These are phyloP conservation scores for Byssothecium circinans DNA, from an alignment of 2,329 filamentous ascomycete genomes.

Conservation along the genomic window DNA sequence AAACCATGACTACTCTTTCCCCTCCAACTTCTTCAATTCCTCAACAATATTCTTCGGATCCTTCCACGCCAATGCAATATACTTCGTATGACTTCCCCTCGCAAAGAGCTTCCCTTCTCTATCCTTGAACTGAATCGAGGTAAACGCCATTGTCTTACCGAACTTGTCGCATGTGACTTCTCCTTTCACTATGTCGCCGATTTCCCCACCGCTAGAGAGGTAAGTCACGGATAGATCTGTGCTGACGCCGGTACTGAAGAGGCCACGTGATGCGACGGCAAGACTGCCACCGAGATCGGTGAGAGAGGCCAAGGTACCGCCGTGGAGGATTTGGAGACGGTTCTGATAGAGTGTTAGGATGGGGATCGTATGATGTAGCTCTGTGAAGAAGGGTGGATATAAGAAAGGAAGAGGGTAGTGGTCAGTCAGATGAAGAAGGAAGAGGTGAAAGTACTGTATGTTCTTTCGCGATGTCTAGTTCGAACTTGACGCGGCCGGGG, in stretches of 20 bases:
- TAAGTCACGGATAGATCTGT: conserved; percentile 70
- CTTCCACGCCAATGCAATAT: conserved; percentile 62
- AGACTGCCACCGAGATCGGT: conserved; percentile 68
- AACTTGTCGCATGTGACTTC: conserved; percentile 69
- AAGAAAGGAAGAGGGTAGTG: too few species aligned
- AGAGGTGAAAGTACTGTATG: conserved; percentile 63
- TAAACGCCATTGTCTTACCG: conserved; percentile 67
- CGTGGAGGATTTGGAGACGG: conserved; percentile 73
- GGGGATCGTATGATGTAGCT: not conserved
- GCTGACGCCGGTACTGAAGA: conserved; percentile 67
- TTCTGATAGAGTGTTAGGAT: conserved; percentile 57
- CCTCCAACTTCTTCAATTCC: conserved; percentile 51
- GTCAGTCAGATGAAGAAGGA: not conserved
- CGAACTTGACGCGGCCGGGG: conserved; percentile 72
- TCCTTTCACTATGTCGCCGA: conserved; percentile 61
- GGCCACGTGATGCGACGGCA: conserved; percentile 65
- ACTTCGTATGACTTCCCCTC: conserved; percentile 69
- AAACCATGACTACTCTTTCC: conserved; percentile 25
- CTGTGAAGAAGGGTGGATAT: too few species aligned
- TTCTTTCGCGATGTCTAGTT: conserved; percentile 71
- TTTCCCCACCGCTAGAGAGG: conserved; percentile 63
- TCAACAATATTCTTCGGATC: conserved; percentile 64
- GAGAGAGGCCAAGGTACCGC: conserved; percentile 77
- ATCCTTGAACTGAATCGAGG: conserved; percentile 63
- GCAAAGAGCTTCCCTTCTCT: conserved; percentile 62